Evolutionary conservation across 345 rosid genomes (phyloP), one percentile per base, ranked within the genome.

Genomic region (Acer saccharum): DNA sequence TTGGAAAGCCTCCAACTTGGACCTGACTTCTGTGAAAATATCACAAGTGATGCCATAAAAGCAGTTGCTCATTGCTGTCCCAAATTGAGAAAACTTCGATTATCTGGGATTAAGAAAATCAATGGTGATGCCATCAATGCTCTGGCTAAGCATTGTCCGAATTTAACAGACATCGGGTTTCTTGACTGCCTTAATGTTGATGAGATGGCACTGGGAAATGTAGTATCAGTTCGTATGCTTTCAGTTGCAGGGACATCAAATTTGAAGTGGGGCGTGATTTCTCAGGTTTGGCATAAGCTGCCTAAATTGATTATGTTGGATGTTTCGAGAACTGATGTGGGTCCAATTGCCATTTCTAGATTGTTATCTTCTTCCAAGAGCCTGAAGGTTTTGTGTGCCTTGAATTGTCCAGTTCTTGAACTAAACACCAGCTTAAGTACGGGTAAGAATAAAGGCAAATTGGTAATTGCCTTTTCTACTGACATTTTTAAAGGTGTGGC

Each of bases 1-100:
- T 90, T 93, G 27, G 96, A 91, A 81, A 90, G 93, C 79, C 93
- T 93, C 65, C 94, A 90, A 77, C 92, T 93, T 46, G 98, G 96
- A 75, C 94, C 96, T 0, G 98, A 91, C 27, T 90, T 91, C 68
- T 93, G 96, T 55, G 94, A 93, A 85, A 91, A 86, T 83, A 84
- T 93, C 86, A 90, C 90, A 29, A 88, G 96, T 81, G 94, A 91
- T 83, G 92, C 98, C 25, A 85, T 93, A 17, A 89, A 83, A 83
- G 88, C 89, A 76, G 78, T 82, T 39, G 94, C 98, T 10, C 65
- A 89, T 71, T 93, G 96, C 77, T 93, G 96, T 82, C 89, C 90
- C 17, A 93, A 83, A 77, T 86, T 91, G 83, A 85, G 76, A 77
- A 91, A 89, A 79, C 98, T 93, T 72, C 84, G 91, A 44, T 84